Base-by-base conservation (phyloP, 495 filamentous ascomycete species). In the Xylaria acuta region DNA sequence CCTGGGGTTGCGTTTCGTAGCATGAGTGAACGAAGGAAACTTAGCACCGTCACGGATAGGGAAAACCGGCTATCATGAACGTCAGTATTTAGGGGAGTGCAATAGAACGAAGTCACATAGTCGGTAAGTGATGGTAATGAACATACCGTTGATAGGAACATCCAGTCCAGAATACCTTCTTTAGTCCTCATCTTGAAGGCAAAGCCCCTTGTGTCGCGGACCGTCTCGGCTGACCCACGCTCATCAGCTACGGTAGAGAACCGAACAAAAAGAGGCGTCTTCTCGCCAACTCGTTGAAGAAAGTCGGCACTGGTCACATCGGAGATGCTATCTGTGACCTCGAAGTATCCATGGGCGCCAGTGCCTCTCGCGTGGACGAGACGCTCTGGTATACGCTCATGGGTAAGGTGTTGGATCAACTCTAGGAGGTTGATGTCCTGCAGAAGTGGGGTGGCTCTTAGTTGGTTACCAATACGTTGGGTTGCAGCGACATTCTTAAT, bases 201-300 rank as follows among this genome's bases (percentile, higher is more conserved):
- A 76, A 92, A 92, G 6, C 90, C 90, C 70, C 90, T 87, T 34
- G 90, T 86, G 80, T 92, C 90, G 5, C 89, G 86, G 22, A 91
- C 89, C 6, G 89, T 91, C 67, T 92, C 90, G 3, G 90, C 89
- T 54, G 86, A 89, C 2, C 89, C 90, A 68, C 85, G 84, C 67
- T 83, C 87, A 1, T 89, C 89, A 49, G 89, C 86, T 3, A 91
- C 90, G 0, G 90, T 92, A 0, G 89, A 91, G 79, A 92, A 90
- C 0, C 90, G 89, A 40, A 87, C 59, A 74, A 90, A 67, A 5
- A 75, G 53, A 2, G 71, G 71, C 27, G 74, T 75, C 62, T 67
- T 67, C 63, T 73, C 68, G 6, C 74, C 71, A 3, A 67, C 56
- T 12, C 66, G 16, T 30, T 45, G 43, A 30, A 75, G 71, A 27